Conservation (phyloP, 306 rosid species). For the Chamaecrista fasciculata region DNA sequence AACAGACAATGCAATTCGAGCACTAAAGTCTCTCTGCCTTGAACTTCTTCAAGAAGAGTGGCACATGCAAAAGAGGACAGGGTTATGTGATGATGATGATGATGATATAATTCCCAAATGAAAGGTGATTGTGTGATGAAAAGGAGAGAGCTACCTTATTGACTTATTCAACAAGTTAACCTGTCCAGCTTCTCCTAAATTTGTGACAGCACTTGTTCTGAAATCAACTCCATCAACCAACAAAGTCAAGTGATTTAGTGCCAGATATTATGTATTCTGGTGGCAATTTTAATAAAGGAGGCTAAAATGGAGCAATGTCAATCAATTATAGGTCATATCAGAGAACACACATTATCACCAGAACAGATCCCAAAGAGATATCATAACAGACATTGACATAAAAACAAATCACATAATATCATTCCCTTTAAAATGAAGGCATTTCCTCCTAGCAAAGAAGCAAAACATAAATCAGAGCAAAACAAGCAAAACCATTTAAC, state of each 20-base stretch:
- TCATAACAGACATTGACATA: background rate
- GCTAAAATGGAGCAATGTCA: too few species aligned
- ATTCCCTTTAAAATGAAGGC: background rate
- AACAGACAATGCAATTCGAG: background rate
- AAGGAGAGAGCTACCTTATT: conserved; percentile 4
- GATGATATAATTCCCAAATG: background rate
- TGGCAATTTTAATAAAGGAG: background rate
- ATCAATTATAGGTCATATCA: background rate
- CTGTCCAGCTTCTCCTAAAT: conserved; percentile 3
- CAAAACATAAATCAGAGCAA: too few species aligned
- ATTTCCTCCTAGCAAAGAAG: too few species aligned
- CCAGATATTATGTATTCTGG: background rate
- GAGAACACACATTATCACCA: background rate
- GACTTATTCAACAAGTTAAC: background rate
- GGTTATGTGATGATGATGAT: background rate
- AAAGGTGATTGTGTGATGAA: conserved; percentile 23
- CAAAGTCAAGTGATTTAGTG: conserved; percentile 18
- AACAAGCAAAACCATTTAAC: too few species aligned
- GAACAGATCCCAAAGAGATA: background rate
- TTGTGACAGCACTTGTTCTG: conserved; percentile 12
- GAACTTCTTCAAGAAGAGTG: background rate
- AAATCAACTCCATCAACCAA: conserved; percentile 37
- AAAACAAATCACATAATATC: background rate
- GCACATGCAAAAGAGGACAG: background rate
- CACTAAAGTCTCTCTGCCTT: background rate